Conservation (phyloP, 208 protist genomes). For the Trichomonas vaginalis region DNA sequence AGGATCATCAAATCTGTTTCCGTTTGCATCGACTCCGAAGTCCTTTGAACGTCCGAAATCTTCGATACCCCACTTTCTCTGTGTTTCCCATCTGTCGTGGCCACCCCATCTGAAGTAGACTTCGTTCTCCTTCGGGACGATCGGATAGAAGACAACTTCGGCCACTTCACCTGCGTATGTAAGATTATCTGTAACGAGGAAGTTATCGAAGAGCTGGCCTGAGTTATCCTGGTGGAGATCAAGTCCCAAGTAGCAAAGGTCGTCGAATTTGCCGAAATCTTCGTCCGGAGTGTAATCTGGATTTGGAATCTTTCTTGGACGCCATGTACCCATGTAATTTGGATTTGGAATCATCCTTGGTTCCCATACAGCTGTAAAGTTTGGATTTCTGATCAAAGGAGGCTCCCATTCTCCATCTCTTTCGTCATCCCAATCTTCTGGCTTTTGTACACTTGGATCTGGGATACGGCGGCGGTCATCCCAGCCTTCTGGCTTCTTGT, state of each 20-base stretch:
- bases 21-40: not conserved
- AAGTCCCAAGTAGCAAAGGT: not conserved
- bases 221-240: not conserved
- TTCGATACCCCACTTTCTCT: not conserved
- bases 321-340: not conserved
- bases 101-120: conserved; percentile 4
- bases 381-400: not conserved
- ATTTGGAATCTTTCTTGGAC: conserved; percentile 11
- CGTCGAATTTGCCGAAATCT: not conserved
- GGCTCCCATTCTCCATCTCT: not conserved
- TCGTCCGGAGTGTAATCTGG: conserved; percentile 16
- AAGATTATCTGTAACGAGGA: not conserved
- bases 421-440: not conserved
- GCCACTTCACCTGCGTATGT: not conserved
- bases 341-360: not conserved
- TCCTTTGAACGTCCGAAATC: not conserved
- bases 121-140: not conserved
- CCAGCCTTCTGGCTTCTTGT: not conserved
- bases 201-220: not conserved
- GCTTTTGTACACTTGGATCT: not conserved
- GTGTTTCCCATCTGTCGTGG: not conserved
- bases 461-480: not conserved
- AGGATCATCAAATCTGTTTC: not conserved
- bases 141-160: not conserved
- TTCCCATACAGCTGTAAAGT: not conserved